phyloP scores from a whole-genome alignment of 768 basidiomycete species.

The Amanita polypyramis region DNA sequence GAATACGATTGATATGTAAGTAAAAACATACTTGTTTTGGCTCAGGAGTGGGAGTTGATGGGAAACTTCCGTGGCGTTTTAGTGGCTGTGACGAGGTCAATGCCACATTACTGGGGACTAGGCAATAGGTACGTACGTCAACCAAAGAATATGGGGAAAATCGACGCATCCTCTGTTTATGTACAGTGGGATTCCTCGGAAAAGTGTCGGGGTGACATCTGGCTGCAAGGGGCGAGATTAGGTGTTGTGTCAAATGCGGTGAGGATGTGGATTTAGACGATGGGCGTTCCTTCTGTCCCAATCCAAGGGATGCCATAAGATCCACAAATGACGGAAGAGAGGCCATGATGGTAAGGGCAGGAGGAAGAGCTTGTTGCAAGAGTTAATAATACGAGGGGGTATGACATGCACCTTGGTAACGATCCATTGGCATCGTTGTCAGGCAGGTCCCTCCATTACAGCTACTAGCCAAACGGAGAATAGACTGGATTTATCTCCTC shows the following conservation, averaged over 20 bases:
- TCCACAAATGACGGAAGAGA: constrained; percentile 80
- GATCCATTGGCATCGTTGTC: constrained; percentile 46
- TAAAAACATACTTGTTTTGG: constrained; percentile 24
- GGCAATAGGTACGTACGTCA: constrained; percentile 21
- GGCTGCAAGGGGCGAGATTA: constrained; percentile 21
- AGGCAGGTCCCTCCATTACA: constrained; percentile 28
- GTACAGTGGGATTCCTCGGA: constrained; percentile 25
- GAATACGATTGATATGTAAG: constrained; percentile 7
- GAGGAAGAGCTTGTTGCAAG: constrained; percentile 21
- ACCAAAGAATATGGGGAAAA: constrained; percentile 41
- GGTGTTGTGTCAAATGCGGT: constrained; percentile 30
- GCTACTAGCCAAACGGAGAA: constrained; percentile 27
- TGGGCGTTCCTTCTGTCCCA: constrained; percentile 38
- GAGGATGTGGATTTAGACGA: constrained; percentile 31
- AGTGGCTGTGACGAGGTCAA: constrained; percentile 22
- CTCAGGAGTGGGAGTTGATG: constrained; percentile 30
- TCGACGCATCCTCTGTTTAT: constrained; percentile 28
- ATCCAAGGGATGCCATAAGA: constrained; percentile 76
- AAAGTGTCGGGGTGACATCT: constrained; percentile 36
- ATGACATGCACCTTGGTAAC: constrained; percentile 43
- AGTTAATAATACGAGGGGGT: constrained; percentile 19
- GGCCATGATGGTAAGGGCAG: constrained; percentile 37
- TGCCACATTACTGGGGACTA: not conserved
- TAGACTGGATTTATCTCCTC: constrained; percentile 28
- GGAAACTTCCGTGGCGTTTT: constrained; percentile 35